phyloP scores from a whole-genome alignment of 1,284 basidiomycete genomes.

The Cystobasidium slooffiae region DNA sequence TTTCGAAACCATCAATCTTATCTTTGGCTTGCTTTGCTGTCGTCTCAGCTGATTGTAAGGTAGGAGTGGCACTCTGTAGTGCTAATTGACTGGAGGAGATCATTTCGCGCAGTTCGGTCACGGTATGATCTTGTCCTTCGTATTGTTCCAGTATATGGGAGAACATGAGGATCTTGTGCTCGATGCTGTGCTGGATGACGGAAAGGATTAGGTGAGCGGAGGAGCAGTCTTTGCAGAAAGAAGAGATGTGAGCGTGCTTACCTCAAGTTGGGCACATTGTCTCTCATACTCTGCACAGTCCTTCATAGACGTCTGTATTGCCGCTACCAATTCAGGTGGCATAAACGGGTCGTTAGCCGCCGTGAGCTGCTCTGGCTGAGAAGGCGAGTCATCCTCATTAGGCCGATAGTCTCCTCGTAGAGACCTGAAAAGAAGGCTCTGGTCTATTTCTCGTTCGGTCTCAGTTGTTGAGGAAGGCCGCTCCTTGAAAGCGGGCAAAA shows the following conservation, averaged over 20 bases:
- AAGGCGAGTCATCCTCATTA: neutral
- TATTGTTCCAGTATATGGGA: conserved; percentile 38
- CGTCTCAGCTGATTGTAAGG: conserved; percentile 4
- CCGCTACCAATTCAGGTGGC: conserved; percentile 18
- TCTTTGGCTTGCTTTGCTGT: neutral
- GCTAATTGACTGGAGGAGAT: conserved; percentile 7
- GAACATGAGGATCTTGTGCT: conserved; percentile 43
- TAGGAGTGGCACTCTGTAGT: conserved; percentile 5
- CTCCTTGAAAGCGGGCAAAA: conserved; percentile 1
- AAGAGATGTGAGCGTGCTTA: neutral
- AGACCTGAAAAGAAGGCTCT: conserved; percentile 3
- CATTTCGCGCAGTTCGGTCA: conserved; percentile 28
- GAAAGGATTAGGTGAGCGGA: neutral
- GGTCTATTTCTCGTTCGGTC: conserved; percentile 1
- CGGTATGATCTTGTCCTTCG: conserved; percentile 35
- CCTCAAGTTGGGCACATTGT: conserved; percentile 40
- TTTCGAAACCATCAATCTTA: conserved; percentile 1
- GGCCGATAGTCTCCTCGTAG: conserved; percentile 14
- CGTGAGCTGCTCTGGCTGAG: neutral
- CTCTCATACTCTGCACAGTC: conserved; percentile 40
- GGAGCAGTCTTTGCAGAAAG: neutral
- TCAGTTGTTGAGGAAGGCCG: neutral
- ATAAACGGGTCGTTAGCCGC: conserved; percentile 11
- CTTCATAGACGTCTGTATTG: conserved; percentile 11
- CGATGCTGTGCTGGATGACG: conserved; percentile 32